phyloP scores from a whole-genome alignment of 371 early-diverging fungal species.

The Zopfochytrium polystomum region DNA sequence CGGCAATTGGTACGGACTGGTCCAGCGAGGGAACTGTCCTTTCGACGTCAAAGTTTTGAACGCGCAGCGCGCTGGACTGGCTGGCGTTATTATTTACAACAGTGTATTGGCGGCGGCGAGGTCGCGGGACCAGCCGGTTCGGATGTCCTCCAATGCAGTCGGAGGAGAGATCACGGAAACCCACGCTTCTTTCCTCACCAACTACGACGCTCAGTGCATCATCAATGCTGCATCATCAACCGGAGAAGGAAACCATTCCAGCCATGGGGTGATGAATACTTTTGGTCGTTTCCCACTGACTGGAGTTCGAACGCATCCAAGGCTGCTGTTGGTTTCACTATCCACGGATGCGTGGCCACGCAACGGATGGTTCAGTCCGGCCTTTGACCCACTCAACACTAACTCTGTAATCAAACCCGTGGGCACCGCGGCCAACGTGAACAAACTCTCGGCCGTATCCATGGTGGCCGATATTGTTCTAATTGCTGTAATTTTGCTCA shows the following conservation, averaged over 20 bases:
- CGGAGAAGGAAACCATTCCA: no score
- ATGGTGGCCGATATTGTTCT: no score
- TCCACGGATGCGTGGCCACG: constrained; percentile 19
- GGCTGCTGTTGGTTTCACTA: constrained; percentile 14
- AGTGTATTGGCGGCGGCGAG: background rate
- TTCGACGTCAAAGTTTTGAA: constrained; percentile 39
- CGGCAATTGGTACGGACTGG: constrained; percentile 25
- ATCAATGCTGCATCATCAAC: background rate
- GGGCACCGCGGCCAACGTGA: no score
- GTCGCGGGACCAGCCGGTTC: constrained; percentile 23
- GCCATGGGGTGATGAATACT: no score
- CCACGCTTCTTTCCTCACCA: constrained; percentile 31
- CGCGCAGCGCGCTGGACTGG: constrained; percentile 40
- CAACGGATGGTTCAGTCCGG: constrained; percentile 24
- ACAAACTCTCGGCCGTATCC: no score
- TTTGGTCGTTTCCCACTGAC: no score
- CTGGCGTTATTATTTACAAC: constrained; percentile 37
- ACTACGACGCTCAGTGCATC: constrained; percentile 18
- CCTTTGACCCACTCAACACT: no score
- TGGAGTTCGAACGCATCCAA: no score
- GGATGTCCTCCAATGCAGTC: constrained; percentile 26
- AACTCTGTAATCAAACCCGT: no score
- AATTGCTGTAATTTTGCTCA: no score
- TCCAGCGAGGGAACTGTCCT: constrained; percentile 41
- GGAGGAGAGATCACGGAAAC: constrained; percentile 17